Percentiles rank a stretch among this genome's conserved stretches.
phyloP scores from a whole-genome alignment of 129 eudicot species.

The Saussurea involucrata region DNA sequence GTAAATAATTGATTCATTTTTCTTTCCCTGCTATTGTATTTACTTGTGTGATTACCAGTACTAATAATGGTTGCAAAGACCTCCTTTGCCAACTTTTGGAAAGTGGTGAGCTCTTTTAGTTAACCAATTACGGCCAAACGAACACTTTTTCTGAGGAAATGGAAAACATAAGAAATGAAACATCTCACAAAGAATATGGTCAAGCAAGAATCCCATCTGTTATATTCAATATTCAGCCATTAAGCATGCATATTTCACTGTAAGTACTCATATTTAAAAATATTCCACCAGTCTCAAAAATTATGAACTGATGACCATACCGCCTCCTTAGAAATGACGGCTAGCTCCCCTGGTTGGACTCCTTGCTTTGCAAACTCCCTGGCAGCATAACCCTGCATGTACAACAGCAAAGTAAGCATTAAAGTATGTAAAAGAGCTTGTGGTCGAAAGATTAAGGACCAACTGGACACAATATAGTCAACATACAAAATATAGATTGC shows the following conservation, averaged over 20 bases:
- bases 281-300: neutral
- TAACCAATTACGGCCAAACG: neutral
- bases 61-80: neutral
- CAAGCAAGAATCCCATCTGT: neutral
- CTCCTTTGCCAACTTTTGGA: neutral
- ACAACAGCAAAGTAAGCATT: slow-evolving; percentile 5
- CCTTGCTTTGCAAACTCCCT: slow-evolving; percentile 95
- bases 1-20: no score
- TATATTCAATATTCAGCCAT: neutral
- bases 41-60: neutral
- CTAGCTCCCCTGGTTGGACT: slow-evolving; percentile 85
- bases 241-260: neutral
- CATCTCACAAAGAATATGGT: neutral
- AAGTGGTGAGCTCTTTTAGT: neutral
- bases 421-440: neutral
- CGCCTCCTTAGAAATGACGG: slow-evolving; percentile 90
- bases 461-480: neutral
- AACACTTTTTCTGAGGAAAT: neutral
- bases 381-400: slow-evolving; percentile 91
- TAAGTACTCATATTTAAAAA: neutral
- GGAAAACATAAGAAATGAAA: neutral
- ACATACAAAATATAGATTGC: no score
- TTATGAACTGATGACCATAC: slow-evolving; percentile 36
- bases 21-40: neutral
- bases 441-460: neutral